These are phyloP conservation scores for Pseudocercospora macadamiae DNA, from an alignment of 2,329 filamentous ascomycete species.

Conservation along the genomic window DNA sequence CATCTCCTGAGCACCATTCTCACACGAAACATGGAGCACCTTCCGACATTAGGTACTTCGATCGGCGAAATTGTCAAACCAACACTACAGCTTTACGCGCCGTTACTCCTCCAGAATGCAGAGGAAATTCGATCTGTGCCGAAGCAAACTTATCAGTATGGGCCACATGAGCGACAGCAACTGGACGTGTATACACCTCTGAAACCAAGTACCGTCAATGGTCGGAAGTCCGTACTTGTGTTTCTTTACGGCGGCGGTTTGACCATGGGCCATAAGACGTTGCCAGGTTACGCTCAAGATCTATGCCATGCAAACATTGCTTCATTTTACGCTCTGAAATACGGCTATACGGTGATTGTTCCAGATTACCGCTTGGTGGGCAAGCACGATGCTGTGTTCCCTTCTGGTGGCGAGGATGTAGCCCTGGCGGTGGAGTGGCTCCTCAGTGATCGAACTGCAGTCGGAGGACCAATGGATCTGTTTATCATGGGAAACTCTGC, in stretches of 20 bases:
- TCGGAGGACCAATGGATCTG: constrained; percentile 38
- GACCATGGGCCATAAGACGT: constrained; percentile 37
- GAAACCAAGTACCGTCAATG: constrained; percentile 24
- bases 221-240: constrained; percentile 28
- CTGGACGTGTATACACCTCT: constrained; percentile 44
- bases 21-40: constrained; percentile 28
- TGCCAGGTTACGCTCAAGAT: constrained; percentile 30
- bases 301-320: constrained; percentile 44
- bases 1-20: neutral
- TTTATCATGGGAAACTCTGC: constrained; percentile 48
- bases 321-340: constrained; percentile 43
- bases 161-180: constrained; percentile 40
- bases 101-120: constrained; percentile 30
- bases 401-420: constrained; percentile 47
- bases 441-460: constrained; percentile 22
- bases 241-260: constrained; percentile 44
- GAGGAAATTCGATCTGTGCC: constrained; percentile 27
- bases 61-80: constrained; percentile 29
- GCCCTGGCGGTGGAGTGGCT: constrained; percentile 43
- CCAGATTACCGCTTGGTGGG: constrained; percentile 45
- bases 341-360: constrained; percentile 42
- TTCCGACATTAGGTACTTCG: constrained; percentile 30
- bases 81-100: constrained; percentile 30
- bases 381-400: constrained; percentile 44
- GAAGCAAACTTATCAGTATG: constrained; percentile 40